These are phyloP conservation scores for Fragaria vesca DNA, from an alignment of 306 rosid species.

Conservation along the genomic window DNA sequence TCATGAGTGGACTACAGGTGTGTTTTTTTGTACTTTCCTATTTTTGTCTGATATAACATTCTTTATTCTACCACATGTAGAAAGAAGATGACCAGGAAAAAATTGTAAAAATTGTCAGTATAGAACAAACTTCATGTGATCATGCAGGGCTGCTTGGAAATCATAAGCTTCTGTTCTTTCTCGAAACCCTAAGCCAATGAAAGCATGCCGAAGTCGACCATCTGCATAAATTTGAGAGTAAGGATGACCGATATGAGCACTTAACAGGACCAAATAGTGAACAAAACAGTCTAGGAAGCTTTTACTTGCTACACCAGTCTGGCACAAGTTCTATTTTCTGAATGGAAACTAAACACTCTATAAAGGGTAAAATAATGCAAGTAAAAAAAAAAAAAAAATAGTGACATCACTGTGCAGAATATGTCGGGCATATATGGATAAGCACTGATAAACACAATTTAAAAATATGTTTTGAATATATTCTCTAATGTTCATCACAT, in stretches of 20 bases:
- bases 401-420: background rate
- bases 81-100: conserved; percentile 5
- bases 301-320: background rate
- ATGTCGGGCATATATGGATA: background rate
- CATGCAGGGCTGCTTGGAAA: conserved; percentile 96
- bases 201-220: conserved; percentile 95
- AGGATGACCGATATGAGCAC: background rate
- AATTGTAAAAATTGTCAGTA: conserved; percentile 25
- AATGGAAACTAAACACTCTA: background rate
- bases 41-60: background rate
- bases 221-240: conserved; percentile 41
- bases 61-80: background rate
- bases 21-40: background rate
- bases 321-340: background rate
- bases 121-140: conserved; percentile 81
- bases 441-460: background rate
- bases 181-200: conserved; percentile 92
- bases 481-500: background rate
- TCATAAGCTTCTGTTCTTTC: conserved; percentile 98
- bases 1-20: background rate
- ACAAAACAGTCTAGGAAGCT: background rate
- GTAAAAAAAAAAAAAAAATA: background rate
- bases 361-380: conserved; percentile 4
- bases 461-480: background rate
- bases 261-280: background rate